A percentile compares a stretch with the other conserved stretches of the same genome.
phyloP scores from a whole-genome alignment of 805 yeast species.

The Yarrowia keelungensis region DNA sequence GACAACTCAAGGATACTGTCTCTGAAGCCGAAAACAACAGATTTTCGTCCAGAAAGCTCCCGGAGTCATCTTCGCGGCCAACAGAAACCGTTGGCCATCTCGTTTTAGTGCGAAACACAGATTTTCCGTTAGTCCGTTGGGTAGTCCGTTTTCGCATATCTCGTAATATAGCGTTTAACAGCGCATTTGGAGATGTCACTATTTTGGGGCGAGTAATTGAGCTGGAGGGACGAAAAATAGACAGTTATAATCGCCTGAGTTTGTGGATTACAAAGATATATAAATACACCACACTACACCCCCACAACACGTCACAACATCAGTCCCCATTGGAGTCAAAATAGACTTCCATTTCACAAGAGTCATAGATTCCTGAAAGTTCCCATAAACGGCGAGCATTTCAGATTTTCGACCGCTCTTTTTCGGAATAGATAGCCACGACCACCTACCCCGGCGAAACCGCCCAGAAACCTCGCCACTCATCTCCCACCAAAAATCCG shows the following conservation, averaged over 20 bases:
- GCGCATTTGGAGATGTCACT: not conserved
- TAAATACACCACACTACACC: not conserved
- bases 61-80: not conserved
- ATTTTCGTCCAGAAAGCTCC: not conserved
- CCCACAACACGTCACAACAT: not conserved
- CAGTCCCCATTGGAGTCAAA: not conserved
- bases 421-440: not conserved
- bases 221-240: not conserved
- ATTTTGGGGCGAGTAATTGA: not conserved
- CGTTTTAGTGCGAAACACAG: conserved; percentile 1
- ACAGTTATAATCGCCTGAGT: not conserved
- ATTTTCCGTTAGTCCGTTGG: conserved; percentile 11
- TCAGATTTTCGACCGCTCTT: rapidly evolving
- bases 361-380: not conserved
- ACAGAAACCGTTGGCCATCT: conserved; percentile 3
- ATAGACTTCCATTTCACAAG: conserved; percentile 26
- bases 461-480: not conserved
- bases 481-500: not conserved
- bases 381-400: not conserved
- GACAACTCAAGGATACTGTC: not conserved
- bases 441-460: too few relatives aligned
- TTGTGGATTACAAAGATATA: not conserved
- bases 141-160: conserved; percentile 27
- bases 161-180: conserved; percentile 3
- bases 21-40: not conserved